Evolutionary conservation across 2,329 filamentous ascomycete genomes (phyloP).

Genomic region (Aspergillus unguis): DNA sequence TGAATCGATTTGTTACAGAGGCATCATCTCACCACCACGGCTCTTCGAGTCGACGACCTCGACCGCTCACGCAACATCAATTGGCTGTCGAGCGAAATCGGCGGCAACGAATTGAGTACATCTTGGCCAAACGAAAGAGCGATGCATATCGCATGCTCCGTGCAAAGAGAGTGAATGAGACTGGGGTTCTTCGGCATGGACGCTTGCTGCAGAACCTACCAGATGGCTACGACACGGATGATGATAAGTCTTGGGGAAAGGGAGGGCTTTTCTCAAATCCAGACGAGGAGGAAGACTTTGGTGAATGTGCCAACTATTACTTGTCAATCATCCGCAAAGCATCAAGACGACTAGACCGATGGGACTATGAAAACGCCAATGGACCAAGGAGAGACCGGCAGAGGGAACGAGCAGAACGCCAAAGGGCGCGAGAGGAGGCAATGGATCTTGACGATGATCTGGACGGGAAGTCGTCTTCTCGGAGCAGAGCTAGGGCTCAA

Average conservation of each 20-base stretch:
- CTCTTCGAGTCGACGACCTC: slow-evolving; percentile 38
- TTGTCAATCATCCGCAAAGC: slow-evolving; percentile 44
- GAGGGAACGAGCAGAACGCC: slow-evolving; percentile 37
- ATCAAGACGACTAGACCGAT: slow-evolving; percentile 42
- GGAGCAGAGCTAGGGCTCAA: slow-evolving; percentile 23
- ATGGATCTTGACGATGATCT: slow-evolving; percentile 17
- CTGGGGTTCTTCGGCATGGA: slow-evolving; percentile 40
- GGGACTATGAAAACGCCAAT: slow-evolving; percentile 44
- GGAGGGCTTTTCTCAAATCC: slow-evolving; percentile 43
- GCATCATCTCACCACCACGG: slow-evolving; percentile 28
- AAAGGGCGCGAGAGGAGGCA: slow-evolving; percentile 29
- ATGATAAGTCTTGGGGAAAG: slow-evolving; percentile 42
- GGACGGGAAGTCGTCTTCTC: slow-evolving; percentile 18
- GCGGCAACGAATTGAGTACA: slow-evolving; percentile 47
- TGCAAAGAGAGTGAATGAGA: slow-evolving; percentile 37
- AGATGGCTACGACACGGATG: slow-evolving; percentile 47
- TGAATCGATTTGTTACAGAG: slow-evolving; percentile 41
- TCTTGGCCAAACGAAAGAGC: slow-evolving; percentile 42
- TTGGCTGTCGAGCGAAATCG: slow-evolving; percentile 49
- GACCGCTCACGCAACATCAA: slow-evolving; percentile 50
- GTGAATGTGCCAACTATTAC: slow-evolving; percentile 46
- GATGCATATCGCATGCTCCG: slow-evolving; percentile 39
- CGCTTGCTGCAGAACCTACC: slow-evolving; percentile 43
- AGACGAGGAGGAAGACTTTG: slow-evolving; percentile 46
- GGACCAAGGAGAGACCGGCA: slow-evolving; percentile 38